Conservation (phyloP, 2,329 filamentous ascomycete genomes). For the Talaromyces piceae region DNA sequence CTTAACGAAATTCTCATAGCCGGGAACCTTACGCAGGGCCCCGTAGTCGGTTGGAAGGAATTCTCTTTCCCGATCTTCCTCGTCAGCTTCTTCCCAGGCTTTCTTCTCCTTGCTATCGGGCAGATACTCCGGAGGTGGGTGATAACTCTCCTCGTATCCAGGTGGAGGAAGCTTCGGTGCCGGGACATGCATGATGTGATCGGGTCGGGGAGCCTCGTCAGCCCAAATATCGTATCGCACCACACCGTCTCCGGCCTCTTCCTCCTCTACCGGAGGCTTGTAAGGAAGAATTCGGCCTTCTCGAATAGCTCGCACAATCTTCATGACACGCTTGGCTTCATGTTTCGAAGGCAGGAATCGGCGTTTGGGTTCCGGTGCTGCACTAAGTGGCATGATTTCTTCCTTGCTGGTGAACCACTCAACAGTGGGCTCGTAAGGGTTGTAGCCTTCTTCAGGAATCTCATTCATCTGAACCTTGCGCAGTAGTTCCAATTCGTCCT, state of each 20-base stretch:
- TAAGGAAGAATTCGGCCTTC: constrained; percentile 92
- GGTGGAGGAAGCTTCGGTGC: constrained; percentile 90
- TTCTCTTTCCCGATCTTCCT: constrained; percentile 83
- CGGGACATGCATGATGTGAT: constrained; percentile 89
- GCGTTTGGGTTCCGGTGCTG: constrained; percentile 90
- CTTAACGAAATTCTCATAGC: constrained; percentile 82
- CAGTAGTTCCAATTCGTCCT: constrained; percentile 82
- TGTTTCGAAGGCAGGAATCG: constrained; percentile 95
- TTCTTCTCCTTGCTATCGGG: constrained; percentile 77
- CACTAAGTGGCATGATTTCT: constrained; percentile 90
- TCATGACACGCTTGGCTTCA: constrained; percentile 92
- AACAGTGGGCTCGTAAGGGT: constrained; percentile 88
- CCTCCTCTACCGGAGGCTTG: constrained; percentile 65
- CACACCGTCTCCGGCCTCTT: constrained; percentile 61
- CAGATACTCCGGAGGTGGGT: constrained; percentile 89
- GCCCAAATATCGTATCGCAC: constrained; percentile 89
- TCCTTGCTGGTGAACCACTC: constrained; percentile 88
- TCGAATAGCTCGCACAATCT: constrained; percentile 89
- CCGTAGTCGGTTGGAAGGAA: constrained; percentile 78
- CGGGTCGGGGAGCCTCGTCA: constrained; percentile 72
- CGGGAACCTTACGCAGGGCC: constrained; percentile 83
- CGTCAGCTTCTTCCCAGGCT: constrained; percentile 76
- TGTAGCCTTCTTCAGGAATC: constrained; percentile 76
- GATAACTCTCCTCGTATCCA: constrained; percentile 92
- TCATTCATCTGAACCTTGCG: constrained; percentile 85